phyloP scores from a whole-genome alignment of 306 rosid species.

The apple (Malus domestica) region DNA sequence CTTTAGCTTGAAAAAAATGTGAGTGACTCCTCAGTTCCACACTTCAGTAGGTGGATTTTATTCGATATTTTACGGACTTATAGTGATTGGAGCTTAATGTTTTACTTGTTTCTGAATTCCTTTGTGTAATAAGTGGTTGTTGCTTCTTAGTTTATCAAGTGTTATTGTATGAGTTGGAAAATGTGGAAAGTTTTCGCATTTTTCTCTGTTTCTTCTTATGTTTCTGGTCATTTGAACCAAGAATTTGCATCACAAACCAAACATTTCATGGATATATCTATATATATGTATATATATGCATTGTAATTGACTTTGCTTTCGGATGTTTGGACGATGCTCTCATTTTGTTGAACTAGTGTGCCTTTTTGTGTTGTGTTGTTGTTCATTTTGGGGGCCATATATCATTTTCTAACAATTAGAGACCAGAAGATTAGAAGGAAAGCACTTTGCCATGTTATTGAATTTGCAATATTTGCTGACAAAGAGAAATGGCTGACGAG shows the following conservation, averaged over 20 bases:
- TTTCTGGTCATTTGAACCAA: background rate
- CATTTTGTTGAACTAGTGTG: background rate
- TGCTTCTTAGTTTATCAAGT: background rate
- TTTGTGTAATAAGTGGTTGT: background rate
- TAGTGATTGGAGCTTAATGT: slow-evolving; percentile 4
- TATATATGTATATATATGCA: background rate
- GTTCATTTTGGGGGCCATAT: background rate
- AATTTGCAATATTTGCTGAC: background rate
- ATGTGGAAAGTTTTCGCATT: background rate
- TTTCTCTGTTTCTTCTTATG: background rate
- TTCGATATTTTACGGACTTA: background rate
- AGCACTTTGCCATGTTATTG: background rate
- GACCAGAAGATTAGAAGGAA: background rate
- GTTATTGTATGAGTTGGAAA: background rate
- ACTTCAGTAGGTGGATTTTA: background rate
- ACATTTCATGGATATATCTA: background rate
- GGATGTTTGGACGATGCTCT: background rate
- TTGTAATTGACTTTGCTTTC: background rate
- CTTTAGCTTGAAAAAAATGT: background rate
- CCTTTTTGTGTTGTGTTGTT: background rate
- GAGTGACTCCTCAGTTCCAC: too few species aligned
- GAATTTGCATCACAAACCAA: background rate
- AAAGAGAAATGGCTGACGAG: background rate
- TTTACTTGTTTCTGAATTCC: background rate
- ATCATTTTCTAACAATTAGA: background rate